phyloP scores from a whole-genome alignment of 164 flowering plant species.

The Nymphaea thermarum region DNA sequence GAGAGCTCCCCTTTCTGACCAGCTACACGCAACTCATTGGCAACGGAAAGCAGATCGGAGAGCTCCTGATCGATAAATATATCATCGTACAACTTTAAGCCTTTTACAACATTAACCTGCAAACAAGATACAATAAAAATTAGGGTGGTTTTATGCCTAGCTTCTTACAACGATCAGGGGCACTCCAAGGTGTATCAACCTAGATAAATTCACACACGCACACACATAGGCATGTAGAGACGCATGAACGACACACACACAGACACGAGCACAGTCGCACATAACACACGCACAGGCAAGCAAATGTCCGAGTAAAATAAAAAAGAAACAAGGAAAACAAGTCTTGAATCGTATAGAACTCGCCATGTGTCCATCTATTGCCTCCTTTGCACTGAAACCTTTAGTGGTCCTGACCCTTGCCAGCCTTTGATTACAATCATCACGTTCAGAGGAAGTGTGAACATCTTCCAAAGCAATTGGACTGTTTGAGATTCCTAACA shows the following conservation, averaged over 20 bases:
- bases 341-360: slow-evolving; percentile 27
- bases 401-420: slow-evolving; percentile 66
- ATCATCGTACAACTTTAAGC: slow-evolving; percentile 75
- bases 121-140: neutral
- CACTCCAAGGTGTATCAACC: too few relatives aligned
- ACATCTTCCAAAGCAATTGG: slow-evolving; percentile 18
- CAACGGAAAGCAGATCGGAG: slow-evolving; percentile 42
- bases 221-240: too few relatives aligned
- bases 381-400: slow-evolving; percentile 90
- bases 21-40: slow-evolving; percentile 58
- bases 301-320: neutral
- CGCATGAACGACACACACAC: too few relatives aligned
- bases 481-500: slow-evolving; percentile 52
- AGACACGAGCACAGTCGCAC: neutral
- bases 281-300: neutral
- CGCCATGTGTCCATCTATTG: slow-evolving; percentile 88
- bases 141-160: neutral
- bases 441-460: slow-evolving; percentile 55
- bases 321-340: too few relatives aligned
- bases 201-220: too few relatives aligned
- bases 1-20: slow-evolving; percentile 77
- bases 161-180: too few relatives aligned
- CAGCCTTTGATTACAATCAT: slow-evolving; percentile 45
- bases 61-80: slow-evolving; percentile 69
- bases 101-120: slow-evolving; percentile 95